Conservation (phyloP, 495 filamentous ascomycete genomes). For the Beverwykella pulmonaria region DNA sequence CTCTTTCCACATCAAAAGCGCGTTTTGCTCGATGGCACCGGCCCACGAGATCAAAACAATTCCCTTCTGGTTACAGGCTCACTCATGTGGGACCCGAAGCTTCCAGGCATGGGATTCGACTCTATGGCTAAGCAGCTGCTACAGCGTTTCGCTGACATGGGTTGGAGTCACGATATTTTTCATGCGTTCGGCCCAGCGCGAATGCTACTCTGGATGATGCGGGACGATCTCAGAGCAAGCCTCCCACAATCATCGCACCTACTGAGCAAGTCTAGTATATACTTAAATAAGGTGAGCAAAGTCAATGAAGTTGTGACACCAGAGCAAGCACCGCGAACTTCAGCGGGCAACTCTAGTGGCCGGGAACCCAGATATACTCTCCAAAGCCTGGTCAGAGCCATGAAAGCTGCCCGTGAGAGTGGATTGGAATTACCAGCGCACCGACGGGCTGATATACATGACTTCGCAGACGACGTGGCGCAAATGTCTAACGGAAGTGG, state of each 20-base stretch:
- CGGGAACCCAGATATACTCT: conserved; percentile 50
- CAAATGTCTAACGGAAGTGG: conserved; percentile 26
- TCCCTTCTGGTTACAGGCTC: conserved; percentile 60
- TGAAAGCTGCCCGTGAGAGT: conserved; percentile 44
- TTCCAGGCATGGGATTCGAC: conserved; percentile 16
- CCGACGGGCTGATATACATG: conserved; percentile 43
- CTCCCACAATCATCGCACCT: conserved; percentile 56
- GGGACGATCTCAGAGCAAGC: conserved; percentile 52
- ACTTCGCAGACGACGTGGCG: conserved; percentile 27
- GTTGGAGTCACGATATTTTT: conserved; percentile 51
- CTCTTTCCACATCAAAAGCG: conserved; percentile 56
- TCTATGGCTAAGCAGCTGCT: conserved; percentile 42
- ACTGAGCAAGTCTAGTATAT: background rate
- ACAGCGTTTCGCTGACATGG: conserved; percentile 47
- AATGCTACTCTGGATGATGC: conserved; percentile 64
- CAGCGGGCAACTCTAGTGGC: conserved; percentile 60
- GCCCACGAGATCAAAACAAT: conserved; percentile 56
- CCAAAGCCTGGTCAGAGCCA: conserved; percentile 45
- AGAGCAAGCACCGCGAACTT: conserved; percentile 38
- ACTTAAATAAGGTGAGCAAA: background rate
- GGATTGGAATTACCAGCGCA: conserved; percentile 47
- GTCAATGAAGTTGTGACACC: conserved; percentile 16
- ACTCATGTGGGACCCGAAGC: conserved; percentile 31
- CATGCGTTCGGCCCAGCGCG: conserved; percentile 70
- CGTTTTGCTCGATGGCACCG: conserved; percentile 33